phyloP scores from a whole-genome alignment of 2,329 filamentous ascomycete genomes.

The Colletotrichum nymphaeae region DNA sequence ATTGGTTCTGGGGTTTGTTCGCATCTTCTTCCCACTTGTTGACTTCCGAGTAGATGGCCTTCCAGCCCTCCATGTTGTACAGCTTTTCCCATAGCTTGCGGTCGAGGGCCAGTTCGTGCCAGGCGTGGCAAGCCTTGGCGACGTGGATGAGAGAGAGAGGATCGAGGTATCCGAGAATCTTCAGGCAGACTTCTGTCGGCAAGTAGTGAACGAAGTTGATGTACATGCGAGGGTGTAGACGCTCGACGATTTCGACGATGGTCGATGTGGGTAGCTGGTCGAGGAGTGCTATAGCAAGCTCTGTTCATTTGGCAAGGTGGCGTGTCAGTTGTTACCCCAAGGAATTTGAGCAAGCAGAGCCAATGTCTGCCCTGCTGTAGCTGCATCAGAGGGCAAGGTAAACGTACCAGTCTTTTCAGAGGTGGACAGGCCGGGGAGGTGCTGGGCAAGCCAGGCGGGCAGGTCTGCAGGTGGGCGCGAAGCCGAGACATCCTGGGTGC shows the following conservation, averaged over 20 bases:
- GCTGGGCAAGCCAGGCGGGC: conserved; percentile 61
- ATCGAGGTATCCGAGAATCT: conserved; percentile 88
- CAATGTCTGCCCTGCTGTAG: not conserved
- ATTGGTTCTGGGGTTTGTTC: conserved; percentile 55
- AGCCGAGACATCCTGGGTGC: conserved; percentile 41
- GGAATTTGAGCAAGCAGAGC: not conserved
- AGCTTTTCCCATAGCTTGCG: conserved; percentile 86
- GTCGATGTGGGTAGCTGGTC: conserved; percentile 82
- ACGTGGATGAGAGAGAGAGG: conserved; percentile 83
- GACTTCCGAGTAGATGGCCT: conserved; percentile 74
- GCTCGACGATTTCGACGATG: conserved; percentile 83
- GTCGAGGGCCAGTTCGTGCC: conserved; percentile 85
- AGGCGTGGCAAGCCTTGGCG: conserved; percentile 81
- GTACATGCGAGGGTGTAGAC: conserved; percentile 85
- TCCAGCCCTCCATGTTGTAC: conserved; percentile 90
- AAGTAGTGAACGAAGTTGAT: conserved; percentile 91
- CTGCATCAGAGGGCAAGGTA: not conserved
- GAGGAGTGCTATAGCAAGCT: conserved; percentile 83
- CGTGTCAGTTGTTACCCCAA: not conserved
- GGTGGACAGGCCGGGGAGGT: conserved; percentile 61
- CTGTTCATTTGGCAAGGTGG: conserved; percentile 55
- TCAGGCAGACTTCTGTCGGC: conserved; percentile 89
- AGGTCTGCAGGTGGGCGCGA: conserved; percentile 54
- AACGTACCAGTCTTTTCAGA: conserved; percentile 61
- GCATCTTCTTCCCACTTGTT: conserved; percentile 71